These are phyloP conservation scores for Cyberlindnera subsufficiens DNA, from an alignment of 805 yeast genomes.

Conservation along the genomic window DNA sequence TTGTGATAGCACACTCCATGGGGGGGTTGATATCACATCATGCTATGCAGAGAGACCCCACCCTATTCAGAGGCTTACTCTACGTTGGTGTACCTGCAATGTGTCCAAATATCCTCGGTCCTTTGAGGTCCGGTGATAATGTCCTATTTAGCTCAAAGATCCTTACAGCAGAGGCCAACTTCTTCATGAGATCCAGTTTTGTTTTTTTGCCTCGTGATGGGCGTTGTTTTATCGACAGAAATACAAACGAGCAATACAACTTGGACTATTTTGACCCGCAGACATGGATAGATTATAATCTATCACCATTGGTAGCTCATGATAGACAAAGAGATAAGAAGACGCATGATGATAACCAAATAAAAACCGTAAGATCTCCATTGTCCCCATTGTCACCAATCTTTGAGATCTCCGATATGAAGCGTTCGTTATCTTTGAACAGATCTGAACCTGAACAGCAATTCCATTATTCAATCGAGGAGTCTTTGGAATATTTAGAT, in stretches of 20 bases:
- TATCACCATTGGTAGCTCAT: conserved; percentile 64
- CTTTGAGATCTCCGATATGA: conserved; percentile 13
- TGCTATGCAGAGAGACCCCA: conserved; percentile 63
- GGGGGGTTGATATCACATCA: conserved; percentile 87
- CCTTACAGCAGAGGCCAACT: conserved; percentile 74
- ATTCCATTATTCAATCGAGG: conserved; percentile 33
- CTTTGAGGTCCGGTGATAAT: conserved; percentile 75
- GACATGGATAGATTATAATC: conserved; percentile 69
- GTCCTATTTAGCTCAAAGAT: conserved; percentile 70
- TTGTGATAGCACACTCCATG: conserved; percentile 88
- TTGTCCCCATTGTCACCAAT: conserved; percentile 3
- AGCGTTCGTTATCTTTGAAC: conserved; percentile 12
- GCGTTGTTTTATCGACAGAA: conserved; percentile 59
- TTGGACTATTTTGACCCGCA: conserved; percentile 77
- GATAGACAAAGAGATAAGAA: conserved; percentile 15
- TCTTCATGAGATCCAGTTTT: conserved; percentile 83
- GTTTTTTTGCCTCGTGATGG: conserved; percentile 75
- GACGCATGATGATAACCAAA: conserved; percentile 7
- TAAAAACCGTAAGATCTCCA: conserved; percentile 1
- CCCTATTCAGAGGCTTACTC: conserved; percentile 64
- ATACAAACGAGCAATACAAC: conserved; percentile 50
- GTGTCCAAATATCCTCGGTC: conserved; percentile 84
- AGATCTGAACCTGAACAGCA: conserved; percentile 5
- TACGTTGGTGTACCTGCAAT: conserved; percentile 83
- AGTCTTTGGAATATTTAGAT: conserved; percentile 57